Evolutionary conservation across 1,284 basidiomycete species (phyloP), one percentile per base, ranked within the genome.

Genomic region (Rhodotorula sp.): DNA sequence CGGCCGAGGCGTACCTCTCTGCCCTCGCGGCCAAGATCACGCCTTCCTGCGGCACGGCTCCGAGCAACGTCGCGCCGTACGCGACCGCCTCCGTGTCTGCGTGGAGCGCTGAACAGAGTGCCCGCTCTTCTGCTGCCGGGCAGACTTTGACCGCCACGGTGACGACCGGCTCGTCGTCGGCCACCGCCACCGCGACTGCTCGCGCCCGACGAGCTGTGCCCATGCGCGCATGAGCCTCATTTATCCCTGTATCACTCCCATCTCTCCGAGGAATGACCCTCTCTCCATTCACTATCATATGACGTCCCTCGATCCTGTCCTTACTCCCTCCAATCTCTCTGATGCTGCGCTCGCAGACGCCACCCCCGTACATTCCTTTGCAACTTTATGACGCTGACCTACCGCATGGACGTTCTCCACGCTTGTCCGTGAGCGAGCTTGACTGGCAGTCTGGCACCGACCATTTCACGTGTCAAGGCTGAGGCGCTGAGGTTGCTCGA

Each of bases 11-110:
- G 5, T 76, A 66, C 68, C 64, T 76, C 16, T 5, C 16, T 10
- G 66, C 64, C 0, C 38, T 73, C 18, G 38, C 62, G 2, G 54
- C 43, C 43, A 54, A 68, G 18, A 34, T 75, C 19, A 60, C 63
- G 0, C 49, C 64, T 4, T 62, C 67, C 43, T 76, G 75, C 52
- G 75, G 75, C 19, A 18, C 18, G 16, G 49, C 57, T 2, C 75
- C 75, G n/a, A 28, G 23, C 54, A 66, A 76, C 56, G 67, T 54
- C 6, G 58, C 72, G 31, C 75, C 75, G 19, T 74, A 70, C 60
- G 21, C 16, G 48, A 62, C 61, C 26, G 68, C 55, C 34, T 50
- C 61, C 15, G 49, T 66, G 45, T 23, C 57, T 19, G 26, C 56
- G 1, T 75, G 74, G 74, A 64, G 59, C 14, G 71, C 64, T 50